Evolutionary conservation across 2,329 filamentous ascomycete genomes (phyloP), one percentile per base, ranked within the genome.

Genomic region (Verticillium tricorpus): DNA sequence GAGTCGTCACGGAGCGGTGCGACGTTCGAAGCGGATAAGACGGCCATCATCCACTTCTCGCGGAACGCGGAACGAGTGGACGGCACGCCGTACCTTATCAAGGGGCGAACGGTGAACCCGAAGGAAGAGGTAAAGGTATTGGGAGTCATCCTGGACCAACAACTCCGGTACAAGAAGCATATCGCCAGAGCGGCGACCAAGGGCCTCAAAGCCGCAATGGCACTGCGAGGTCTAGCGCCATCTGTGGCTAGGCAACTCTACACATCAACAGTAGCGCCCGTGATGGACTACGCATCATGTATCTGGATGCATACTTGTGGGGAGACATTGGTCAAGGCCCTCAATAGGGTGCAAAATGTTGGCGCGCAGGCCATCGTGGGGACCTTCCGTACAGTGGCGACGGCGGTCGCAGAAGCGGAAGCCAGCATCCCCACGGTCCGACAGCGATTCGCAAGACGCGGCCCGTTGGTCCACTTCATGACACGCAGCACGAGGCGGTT

Each of bases 21-120:
- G 35, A 69, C 64, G 11, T 70, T 72, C 34, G 62, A 69, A 61
- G 60, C 57, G 25, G 65, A 69, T 11, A 71, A 69, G 63, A 71
- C 67, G 34, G 60, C 63, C 17, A 64, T 70, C 37, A 69, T 70
- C 9, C 60, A 57, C 32, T 57, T 57, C 32, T 34, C 56, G 17
- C 32, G 56, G 56, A 34, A 40, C n/a, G 32, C 22, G 14, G 32
- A 40, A 22, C 7, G 34, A 19, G 11, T 34, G 17, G 56, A 57
- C 32, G 19, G 4, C 5, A 34, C 28, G 14, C 56, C 56, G 19
- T 57, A 37, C 19, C 40, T n/a, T 25, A 28, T 57, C n/a, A 57
- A 57, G 35, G 56, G 56, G 19, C 32, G 32, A 19, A 40, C n/a
- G 22, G 56, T 57, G 14, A 19, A 19, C 17, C 56, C 34, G 11